Evolutionary conservation across 2,329 filamentous ascomycete species (phyloP).

Genomic region (Proliferodiscus dingleyae): DNA sequence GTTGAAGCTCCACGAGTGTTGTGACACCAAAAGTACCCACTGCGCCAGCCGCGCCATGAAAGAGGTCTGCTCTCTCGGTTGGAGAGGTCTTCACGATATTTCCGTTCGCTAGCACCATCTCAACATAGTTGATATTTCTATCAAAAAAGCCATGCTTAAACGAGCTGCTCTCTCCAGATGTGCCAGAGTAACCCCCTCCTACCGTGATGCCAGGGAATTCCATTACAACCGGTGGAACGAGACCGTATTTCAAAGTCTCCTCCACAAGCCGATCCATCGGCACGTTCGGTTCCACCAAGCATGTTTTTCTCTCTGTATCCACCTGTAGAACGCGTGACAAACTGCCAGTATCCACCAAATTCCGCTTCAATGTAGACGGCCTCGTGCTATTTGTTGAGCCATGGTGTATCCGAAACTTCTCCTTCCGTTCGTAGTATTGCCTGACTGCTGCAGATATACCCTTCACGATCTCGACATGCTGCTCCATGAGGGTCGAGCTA

Average conservation of each 20-base stretch:
- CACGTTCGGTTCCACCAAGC: constrained; percentile 63
- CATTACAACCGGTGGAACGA: constrained; percentile 64
- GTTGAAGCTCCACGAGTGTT: constrained; percentile 53
- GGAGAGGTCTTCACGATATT: constrained; percentile 45
- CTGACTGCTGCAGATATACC: constrained; percentile 41
- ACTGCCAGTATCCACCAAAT: constrained; percentile 43
- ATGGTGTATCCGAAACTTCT: constrained; percentile 52
- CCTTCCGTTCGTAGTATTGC: constrained; percentile 42
- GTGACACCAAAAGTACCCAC: constrained; percentile 58
- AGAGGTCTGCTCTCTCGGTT: constrained; percentile 47
- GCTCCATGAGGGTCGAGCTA: constrained; percentile 17
- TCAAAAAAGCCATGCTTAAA: constrained; percentile 66
- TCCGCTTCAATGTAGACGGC: constrained; percentile 35
- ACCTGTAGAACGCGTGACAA: constrained; percentile 44
- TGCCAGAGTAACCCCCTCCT: constrained; percentile 63
- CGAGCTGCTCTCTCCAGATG: constrained; percentile 61
- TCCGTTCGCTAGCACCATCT: constrained; percentile 59
- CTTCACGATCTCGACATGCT: constrained; percentile 39
- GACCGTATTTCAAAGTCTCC: constrained; percentile 47
- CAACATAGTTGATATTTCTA: constrained; percentile 53
- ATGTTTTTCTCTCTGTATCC: constrained; percentile 37
- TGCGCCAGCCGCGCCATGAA: constrained; percentile 53
- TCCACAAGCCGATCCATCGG: constrained; percentile 61
- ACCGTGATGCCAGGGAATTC: constrained; percentile 67
- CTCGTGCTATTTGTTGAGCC: constrained; percentile 51